A percentile compares a stretch with the other conserved stretches of the same genome.
Evolutionary conservation across 345 rosid genomes (phyloP).

Genomic region (Lagerstroemia speciosa): DNA sequence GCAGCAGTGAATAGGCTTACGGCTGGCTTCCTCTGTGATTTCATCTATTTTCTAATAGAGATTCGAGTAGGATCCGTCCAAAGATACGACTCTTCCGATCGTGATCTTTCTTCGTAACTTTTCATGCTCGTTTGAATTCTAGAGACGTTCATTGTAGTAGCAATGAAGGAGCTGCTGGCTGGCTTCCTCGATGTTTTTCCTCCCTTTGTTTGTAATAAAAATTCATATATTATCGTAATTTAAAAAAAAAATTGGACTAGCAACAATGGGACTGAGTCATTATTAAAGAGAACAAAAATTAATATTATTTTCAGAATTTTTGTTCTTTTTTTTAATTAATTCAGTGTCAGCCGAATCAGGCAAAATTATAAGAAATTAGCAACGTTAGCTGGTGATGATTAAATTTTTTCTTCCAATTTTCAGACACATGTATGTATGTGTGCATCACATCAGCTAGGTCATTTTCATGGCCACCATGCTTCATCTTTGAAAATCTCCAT

Average conservation of each 20-base stretch:
- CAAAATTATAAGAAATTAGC: neutral
- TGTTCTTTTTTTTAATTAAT: neutral
- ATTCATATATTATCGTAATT: no score
- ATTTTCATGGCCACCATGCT: conserved; percentile 1
- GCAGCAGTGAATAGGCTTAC: neutral
- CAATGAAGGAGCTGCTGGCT: no score
- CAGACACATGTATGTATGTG: neutral
- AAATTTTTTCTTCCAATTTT: no score
- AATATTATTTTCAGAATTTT: neutral
- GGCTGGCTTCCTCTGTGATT: neutral
- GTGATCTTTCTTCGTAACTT: no score
- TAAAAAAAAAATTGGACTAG: no score
- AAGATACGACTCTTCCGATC: no score
- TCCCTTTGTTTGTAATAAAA: no score
- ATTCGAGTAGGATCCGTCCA: no score
- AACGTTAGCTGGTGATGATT: neutral
- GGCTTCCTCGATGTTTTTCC: no score
- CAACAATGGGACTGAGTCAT: no score
- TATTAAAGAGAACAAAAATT: neutral
- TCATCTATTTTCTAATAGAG: neutral
- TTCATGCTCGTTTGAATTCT: no score
- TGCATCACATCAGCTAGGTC: conserved; percentile 5
- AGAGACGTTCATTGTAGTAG: no score
- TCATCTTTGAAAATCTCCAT: neutral
- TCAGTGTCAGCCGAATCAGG: neutral